A percentile compares a stretch with the other conserved stretches of the same genome.
Conservation (phyloP, 192 early-diverging fungal genomes). For the Jimgerdemannia flammicorona region DNA sequence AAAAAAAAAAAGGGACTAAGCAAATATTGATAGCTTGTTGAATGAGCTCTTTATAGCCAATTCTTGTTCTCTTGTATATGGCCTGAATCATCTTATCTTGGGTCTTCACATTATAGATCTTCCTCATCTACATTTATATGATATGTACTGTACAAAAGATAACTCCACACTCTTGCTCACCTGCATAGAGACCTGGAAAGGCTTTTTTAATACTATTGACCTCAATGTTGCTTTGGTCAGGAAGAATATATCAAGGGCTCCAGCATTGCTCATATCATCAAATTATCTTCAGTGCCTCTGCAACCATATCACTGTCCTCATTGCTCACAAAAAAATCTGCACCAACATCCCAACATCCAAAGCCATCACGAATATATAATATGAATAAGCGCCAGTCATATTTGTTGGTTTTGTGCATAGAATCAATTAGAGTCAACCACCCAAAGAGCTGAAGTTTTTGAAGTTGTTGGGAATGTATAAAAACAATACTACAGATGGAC, state of each 20-base stretch:
- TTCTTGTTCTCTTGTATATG: conserved; percentile 4
- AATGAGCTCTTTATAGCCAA: conserved; percentile 3
- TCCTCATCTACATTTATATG: conserved; percentile 15
- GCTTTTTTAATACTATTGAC: conserved; percentile 9
- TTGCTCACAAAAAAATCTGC: no score
- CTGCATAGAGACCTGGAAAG: conserved; percentile 3
- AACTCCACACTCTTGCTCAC: conserved; percentile 12
- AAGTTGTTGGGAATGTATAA: no score
- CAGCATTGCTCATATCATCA: background rate
- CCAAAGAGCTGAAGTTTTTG: no score
- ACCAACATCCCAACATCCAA: no score
- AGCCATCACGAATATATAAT: no score
- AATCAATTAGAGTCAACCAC: no score
- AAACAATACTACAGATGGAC: no score
- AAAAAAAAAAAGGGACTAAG: background rate
- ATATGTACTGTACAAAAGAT: conserved; percentile 16
- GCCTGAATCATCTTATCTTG: conserved; percentile 3
- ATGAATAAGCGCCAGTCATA: no score
- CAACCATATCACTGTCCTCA: no score
- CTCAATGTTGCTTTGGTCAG: conserved; percentile 10
- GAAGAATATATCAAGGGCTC: conserved; percentile 16
- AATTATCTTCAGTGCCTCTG: conserved; percentile 7
- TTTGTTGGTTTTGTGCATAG: no score
- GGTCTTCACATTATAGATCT: background rate
- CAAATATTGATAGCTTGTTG: conserved; percentile 8